A percentile compares a stretch with the other conserved stretches of the same genome.
phyloP scores from a whole-genome alignment of 169 alveolate genomes.

The Cryptosporidium bovis region DNA sequence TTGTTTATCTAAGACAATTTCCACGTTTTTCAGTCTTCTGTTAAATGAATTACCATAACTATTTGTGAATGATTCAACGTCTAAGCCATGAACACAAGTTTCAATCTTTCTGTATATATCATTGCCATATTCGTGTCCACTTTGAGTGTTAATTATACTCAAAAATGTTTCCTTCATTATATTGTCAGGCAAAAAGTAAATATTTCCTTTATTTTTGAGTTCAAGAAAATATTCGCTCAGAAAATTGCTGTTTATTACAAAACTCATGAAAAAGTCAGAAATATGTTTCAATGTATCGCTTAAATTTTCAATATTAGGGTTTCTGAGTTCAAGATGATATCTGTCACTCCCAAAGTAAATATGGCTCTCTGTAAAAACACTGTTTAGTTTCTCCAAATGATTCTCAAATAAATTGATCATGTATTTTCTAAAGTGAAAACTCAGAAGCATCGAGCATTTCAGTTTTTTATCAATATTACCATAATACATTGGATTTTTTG shows the following conservation, averaged over 20 bases:
- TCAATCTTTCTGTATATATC: slow-evolving; percentile 34
- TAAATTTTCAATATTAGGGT: neutral
- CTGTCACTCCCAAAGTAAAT: slow-evolving; percentile 5
- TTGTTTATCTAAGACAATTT: neutral
- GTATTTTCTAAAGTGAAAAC: slow-evolving; percentile 15
- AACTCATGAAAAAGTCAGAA: slow-evolving; percentile 7
- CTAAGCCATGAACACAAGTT: neutral
- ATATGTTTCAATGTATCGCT: slow-evolving; percentile 1
- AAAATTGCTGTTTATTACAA: neutral
- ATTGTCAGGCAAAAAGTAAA: slow-evolving; percentile 40
- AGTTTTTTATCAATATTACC: neutral
- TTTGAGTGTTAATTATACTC: slow-evolving; percentile 24
- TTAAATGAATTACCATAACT: slow-evolving; percentile 2
- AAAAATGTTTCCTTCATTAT: slow-evolving; percentile 29
- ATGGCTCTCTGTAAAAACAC: slow-evolving; percentile 4
- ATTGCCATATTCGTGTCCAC: no score
- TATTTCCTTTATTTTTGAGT: slow-evolving; percentile 18
- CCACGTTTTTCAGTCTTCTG: slow-evolving; percentile 13
- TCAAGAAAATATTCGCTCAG: slow-evolving; percentile 8
- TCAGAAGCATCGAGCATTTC: slow-evolving; percentile 4
- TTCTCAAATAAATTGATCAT: slow-evolving; percentile 5
- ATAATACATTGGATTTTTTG: slow-evolving; percentile 39
- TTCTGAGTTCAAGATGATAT: slow-evolving; percentile 4
- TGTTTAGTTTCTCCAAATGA: slow-evolving; percentile 6
- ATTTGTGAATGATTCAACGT: neutral